Percentiles rank a stretch among this genome's conserved stretches.
Conservation (phyloP, 345 rosid species). For the Lepidium sativum region DNA sequence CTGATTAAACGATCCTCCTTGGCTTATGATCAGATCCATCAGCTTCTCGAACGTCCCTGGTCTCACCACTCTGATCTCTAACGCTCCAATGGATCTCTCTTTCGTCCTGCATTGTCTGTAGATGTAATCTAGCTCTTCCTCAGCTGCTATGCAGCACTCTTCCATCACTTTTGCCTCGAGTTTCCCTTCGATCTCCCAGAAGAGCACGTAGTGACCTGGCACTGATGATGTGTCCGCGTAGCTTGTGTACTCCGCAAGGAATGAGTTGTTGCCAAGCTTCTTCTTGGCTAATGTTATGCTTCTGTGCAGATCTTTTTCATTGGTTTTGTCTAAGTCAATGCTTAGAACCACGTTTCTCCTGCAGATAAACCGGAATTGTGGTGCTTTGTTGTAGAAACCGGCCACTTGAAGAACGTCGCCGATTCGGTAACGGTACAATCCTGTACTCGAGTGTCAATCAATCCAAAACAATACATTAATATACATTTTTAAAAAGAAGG, state of each 20-base stretch:
- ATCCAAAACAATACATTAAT: too few species aligned
- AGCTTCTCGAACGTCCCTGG: slow-evolving; percentile 65
- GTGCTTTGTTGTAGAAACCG: slow-evolving; percentile 69
- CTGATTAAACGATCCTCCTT: slow-evolving; percentile 85
- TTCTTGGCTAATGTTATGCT: slow-evolving; percentile 67
- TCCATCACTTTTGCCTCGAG: slow-evolving; percentile 43
- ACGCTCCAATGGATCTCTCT: slow-evolving; percentile 74
- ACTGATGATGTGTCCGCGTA: slow-evolving; percentile 60
- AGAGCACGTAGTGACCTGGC: slow-evolving; percentile 86
- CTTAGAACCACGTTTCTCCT: slow-evolving; percentile 78
- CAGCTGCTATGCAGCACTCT: slow-evolving; percentile 62
- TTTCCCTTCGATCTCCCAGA: slow-evolving; percentile 59
- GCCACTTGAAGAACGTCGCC: slow-evolving; percentile 89
- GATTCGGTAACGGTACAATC: slow-evolving; percentile 67
- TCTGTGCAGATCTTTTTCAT: slow-evolving; percentile 79
- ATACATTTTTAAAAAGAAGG: too few species aligned
- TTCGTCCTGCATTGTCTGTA: slow-evolving; percentile 73
- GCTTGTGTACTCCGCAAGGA: slow-evolving; percentile 76
- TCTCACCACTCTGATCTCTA: slow-evolving; percentile 74
- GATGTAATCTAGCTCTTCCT: slow-evolving; percentile 71
- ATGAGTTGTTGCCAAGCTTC: slow-evolving; percentile 42
- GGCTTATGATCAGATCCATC: slow-evolving; percentile 71
- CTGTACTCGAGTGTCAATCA: slow-evolving; percentile 35
- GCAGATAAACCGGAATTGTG: slow-evolving; percentile 74
- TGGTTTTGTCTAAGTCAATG: slow-evolving; percentile 85